Base-by-base conservation (phyloP, 208 protist species). In the Trypanosoma congolense region DNA sequence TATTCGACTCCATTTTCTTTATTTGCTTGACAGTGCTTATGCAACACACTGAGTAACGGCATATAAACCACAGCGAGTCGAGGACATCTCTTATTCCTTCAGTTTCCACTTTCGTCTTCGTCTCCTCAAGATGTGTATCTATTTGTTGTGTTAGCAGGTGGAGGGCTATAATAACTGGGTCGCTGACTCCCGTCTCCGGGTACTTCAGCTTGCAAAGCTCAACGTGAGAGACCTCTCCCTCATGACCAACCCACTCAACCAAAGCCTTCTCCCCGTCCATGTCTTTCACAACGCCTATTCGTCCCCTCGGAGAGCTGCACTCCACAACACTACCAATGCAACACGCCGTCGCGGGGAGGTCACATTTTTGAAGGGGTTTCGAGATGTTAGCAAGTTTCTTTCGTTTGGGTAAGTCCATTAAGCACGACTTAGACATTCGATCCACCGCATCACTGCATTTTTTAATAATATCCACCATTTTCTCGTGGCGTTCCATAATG, bases 151-250 rank as follows among this genome's bases (percentile, higher is more conserved):
- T 40, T 19, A 74, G 30, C 28, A 64, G 55, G 14, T 65, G 60
- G 38, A 63, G 21, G 6, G 56, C 68, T 53, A 74, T 60, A 1
- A 68, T 43, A 12, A 41, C 61, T 3, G 68, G 68, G 43, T 74
- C 68, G 54, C 50, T 62, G 19, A 74, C 56, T 9, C 68, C 68
- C 4, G 68, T 70, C 6, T 41, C 55, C 6, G 68, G 68, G 48
- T 70, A 74, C 4, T 45, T 46, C 9, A 74, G 26, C 16, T 69
- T 40, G 9, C 42, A 10, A 21, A 68, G n/a, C 21, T 10, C 29
- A 16, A 67, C 55, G 30, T 10, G 25, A 16, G 14, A n/a, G 12
- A 61, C 12, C 24, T 54, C 31, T 9, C 28, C 50, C 8, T 52
- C 19, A 22, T 52, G 9, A 8, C 19, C 51, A 30, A 61, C 56